These are phyloP conservation scores for Fraxinus velutina DNA, from an alignment of 305 asterid genomes.

Conservation along the genomic window DNA sequence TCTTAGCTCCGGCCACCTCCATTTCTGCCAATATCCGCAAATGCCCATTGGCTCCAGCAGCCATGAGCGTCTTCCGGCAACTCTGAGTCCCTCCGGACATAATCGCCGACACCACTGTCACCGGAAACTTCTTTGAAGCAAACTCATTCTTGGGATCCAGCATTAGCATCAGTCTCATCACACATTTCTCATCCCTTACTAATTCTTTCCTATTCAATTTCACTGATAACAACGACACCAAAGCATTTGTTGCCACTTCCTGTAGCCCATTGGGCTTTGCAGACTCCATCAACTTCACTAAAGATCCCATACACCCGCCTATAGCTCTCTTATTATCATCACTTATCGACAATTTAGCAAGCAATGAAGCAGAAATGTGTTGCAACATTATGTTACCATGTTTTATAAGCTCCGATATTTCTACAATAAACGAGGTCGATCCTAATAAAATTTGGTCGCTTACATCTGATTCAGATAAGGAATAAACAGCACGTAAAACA, in stretches of 20 bases:
- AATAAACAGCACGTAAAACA: slow-evolving; percentile 65
- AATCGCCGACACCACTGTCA: slow-evolving; percentile 63
- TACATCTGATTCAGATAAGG: slow-evolving; percentile 57
- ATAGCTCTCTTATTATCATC: slow-evolving; percentile 70
- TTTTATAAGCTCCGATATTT: slow-evolving; percentile 59
- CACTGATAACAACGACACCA: slow-evolving; percentile 61
- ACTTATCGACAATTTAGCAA: slow-evolving; percentile 58
- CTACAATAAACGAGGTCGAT: slow-evolving; percentile 50
- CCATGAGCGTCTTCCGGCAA: slow-evolving; percentile 68
- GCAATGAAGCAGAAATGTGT: slow-evolving; percentile 71
- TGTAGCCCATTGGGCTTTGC: slow-evolving; percentile 86
- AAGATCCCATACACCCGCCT: slow-evolving; percentile 59
- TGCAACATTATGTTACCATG: slow-evolving; percentile 70
- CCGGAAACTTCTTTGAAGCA: slow-evolving; percentile 71
- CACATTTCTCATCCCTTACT: slow-evolving; percentile 76
- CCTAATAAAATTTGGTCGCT: slow-evolving; percentile 58
- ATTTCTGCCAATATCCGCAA: slow-evolving; percentile 61
- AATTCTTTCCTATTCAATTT: slow-evolving; percentile 69
- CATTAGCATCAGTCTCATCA: slow-evolving; percentile 71
- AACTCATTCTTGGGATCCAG: slow-evolving; percentile 67
- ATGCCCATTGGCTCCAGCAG: slow-evolving; percentile 58
- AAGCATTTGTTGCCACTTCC: slow-evolving; percentile 80
- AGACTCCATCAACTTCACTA: slow-evolving; percentile 83
- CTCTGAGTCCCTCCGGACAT: slow-evolving; percentile 91
- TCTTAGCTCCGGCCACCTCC: slow-evolving; percentile 74